phyloP scores from a whole-genome alignment of 2,329 filamentous ascomycete genomes.

The Paecilomyces sp. region DNA sequence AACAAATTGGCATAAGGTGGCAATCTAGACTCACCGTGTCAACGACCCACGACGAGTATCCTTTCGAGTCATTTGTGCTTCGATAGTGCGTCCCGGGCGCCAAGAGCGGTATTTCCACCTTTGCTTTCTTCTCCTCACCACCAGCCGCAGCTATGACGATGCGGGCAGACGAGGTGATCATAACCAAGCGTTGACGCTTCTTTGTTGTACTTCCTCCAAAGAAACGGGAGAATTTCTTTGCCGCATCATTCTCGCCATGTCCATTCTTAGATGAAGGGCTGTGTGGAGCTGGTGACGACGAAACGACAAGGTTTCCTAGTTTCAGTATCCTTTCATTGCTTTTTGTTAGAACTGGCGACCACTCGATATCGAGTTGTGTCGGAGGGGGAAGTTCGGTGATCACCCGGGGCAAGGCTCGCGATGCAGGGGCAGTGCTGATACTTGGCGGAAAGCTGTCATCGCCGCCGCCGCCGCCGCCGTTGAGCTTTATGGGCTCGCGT shows the following conservation, averaged over 20 bases:
- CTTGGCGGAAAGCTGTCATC: slow-evolving; percentile 37
- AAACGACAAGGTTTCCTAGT: slow-evolving; percentile 81
- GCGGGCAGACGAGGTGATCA: slow-evolving; percentile 87
- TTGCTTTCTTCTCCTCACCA: slow-evolving; percentile 91
- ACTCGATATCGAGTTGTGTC: slow-evolving; percentile 94
- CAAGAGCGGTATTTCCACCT: slow-evolving; percentile 82
- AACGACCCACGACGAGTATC: slow-evolving; percentile 79
- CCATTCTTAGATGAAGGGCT: slow-evolving; percentile 65
- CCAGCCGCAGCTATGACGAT: slow-evolving; percentile 86
- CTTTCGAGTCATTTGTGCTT: slow-evolving; percentile 77
- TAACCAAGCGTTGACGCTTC: slow-evolving; percentile 85
- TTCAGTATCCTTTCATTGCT: slow-evolving; percentile 92
- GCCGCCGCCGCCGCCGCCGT: slow-evolving; percentile 40
- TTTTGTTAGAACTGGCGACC: slow-evolving; percentile 88
- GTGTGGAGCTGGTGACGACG: slow-evolving; percentile 69
- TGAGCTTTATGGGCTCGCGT: slow-evolving; percentile 72
- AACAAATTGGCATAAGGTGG: slow-evolving; percentile 2
- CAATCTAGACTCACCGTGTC: slow-evolving; percentile 74
- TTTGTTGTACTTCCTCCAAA: slow-evolving; percentile 88
- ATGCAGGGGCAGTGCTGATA: slow-evolving; percentile 29
- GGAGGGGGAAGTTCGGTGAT: slow-evolving; percentile 96
- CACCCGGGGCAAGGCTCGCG: slow-evolving; percentile 64
- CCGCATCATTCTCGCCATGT: slow-evolving; percentile 55
- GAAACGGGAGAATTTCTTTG: slow-evolving; percentile 85
- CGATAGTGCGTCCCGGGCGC: slow-evolving; percentile 69